Evolutionary conservation across 306 rosid genomes (phyloP).

Genomic region (Pyrus communis): DNA sequence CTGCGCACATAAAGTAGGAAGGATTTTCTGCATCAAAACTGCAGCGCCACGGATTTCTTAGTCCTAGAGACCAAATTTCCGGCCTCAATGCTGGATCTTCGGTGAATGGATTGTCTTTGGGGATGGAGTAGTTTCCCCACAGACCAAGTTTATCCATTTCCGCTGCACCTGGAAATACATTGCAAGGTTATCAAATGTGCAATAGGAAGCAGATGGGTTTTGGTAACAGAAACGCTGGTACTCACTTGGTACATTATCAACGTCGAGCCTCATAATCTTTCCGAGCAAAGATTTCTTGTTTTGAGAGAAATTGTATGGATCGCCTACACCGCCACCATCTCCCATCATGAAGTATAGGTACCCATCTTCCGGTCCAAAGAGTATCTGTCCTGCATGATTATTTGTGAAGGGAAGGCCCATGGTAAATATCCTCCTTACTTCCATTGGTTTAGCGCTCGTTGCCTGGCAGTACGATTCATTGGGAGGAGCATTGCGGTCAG

Average conservation of each 20-base stretch:
- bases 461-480: constrained; percentile 35
- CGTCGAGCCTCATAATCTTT: constrained; percentile 85
- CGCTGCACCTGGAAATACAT: constrained; percentile 42
- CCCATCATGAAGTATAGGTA: constrained; percentile 87
- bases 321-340: constrained; percentile 75
- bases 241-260: constrained; percentile 75
- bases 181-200: not conserved
- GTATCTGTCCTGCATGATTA: constrained; percentile 90
- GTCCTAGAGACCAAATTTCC: constrained; percentile 85
- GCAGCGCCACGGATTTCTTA: constrained; percentile 99
- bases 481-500: not conserved
- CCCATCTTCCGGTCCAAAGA: constrained; percentile 84
- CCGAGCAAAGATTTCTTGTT: constrained; percentile 97
- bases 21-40: constrained; percentile 82
- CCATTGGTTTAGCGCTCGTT: constrained; percentile 70
- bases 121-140: constrained; percentile 94
- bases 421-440: constrained; percentile 89
- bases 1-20: constrained; percentile 86
- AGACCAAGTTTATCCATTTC: constrained; percentile 56
- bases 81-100: constrained; percentile 58
- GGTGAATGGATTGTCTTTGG: constrained; percentile 70
- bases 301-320: constrained; percentile 82
- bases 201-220: not conserved
- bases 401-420: constrained; percentile 80
- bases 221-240: not conserved